phyloP scores from a whole-genome alignment of 140 eudicot genomes.

The Bidens hawaiensis region DNA sequence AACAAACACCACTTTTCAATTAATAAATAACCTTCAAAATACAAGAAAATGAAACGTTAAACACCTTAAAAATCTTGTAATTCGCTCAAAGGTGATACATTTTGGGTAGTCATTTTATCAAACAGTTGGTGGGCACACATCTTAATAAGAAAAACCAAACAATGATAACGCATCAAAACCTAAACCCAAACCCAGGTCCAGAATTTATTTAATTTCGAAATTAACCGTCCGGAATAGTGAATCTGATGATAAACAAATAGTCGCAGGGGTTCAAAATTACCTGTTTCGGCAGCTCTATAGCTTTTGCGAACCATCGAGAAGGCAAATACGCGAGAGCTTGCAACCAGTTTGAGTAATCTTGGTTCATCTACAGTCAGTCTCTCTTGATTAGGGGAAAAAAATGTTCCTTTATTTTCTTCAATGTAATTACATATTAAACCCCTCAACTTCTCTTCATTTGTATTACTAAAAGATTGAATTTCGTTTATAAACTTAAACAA shows the following conservation, averaged over 20 bases:
- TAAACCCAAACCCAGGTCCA: conserved; percentile 8
- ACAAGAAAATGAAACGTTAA: not conserved
- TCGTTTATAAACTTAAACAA: not conserved
- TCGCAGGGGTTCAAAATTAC: conserved; percentile 4
- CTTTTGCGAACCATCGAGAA: conserved; percentile 35
- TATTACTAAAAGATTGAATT: not conserved
- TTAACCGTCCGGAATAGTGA: not conserved
- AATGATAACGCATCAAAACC: not conserved
- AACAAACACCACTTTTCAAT: no score
- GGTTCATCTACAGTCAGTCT: conserved; percentile 1
- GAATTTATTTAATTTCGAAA: not conserved
- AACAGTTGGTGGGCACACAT: conserved; percentile 25
- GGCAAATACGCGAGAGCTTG: not conserved
- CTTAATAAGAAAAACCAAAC: not conserved
- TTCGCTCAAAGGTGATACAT: not conserved
- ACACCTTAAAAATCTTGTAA: not conserved
- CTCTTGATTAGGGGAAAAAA: not conserved
- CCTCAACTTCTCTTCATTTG: not conserved
- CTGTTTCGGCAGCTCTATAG: conserved; percentile 31
- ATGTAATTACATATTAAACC: not conserved
- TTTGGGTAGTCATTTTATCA: conserved; percentile 28
- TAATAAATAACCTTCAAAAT: no score
- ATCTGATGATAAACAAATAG: not conserved
- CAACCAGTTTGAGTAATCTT: conserved; percentile 6
- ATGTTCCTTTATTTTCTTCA: not conserved